phyloP scores from a whole-genome alignment of 805 yeast genomes.

The Candida hungchunana region DNA sequence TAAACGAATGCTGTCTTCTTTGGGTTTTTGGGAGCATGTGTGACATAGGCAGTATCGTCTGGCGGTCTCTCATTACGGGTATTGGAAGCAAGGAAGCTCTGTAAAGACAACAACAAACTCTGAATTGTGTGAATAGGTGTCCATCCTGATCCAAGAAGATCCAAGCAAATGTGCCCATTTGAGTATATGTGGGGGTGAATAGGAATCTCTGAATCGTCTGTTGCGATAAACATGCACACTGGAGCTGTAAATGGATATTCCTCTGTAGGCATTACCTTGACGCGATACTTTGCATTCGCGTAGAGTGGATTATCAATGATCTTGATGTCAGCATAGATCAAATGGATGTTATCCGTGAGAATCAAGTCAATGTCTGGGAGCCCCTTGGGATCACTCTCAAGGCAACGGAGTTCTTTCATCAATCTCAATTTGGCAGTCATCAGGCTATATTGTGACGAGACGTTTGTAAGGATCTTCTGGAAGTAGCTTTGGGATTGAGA shows the following conservation, averaged over 20 bases:
- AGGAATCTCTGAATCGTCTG: conserved; percentile 39
- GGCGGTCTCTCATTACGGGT: conserved; percentile 46
- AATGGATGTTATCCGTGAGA: conserved; percentile 30
- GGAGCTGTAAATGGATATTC: conserved; percentile 60
- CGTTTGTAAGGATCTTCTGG: not conserved
- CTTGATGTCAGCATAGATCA: conserved; percentile 36
- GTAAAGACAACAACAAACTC: conserved; percentile 51
- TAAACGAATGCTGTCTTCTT: conserved; percentile 44
- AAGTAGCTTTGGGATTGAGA: too few species aligned
- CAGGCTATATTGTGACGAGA: conserved; percentile 2
- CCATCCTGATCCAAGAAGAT: conserved; percentile 47
- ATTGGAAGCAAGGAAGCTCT: conserved; percentile 59
- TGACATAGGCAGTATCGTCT: conserved; percentile 48
- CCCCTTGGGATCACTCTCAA: conserved; percentile 14
- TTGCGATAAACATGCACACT: conserved; percentile 41
- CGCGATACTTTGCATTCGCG: conserved; percentile 32
- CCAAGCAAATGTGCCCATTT: conserved; percentile 75
- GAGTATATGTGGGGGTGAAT: conserved; percentile 72
- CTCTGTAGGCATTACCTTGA: conserved; percentile 39
- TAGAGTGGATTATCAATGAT: conserved; percentile 36
- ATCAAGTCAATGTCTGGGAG: conserved; percentile 27
- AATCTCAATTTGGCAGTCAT: conserved; percentile 23
- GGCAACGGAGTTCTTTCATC: conserved; percentile 23
- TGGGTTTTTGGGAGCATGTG: conserved; percentile 56
- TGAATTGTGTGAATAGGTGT: conserved; percentile 32